Base-by-base conservation (phyloP, 2,329 filamentous ascomycete species). In the Pseudogymnoascus verrucosus region DNA sequence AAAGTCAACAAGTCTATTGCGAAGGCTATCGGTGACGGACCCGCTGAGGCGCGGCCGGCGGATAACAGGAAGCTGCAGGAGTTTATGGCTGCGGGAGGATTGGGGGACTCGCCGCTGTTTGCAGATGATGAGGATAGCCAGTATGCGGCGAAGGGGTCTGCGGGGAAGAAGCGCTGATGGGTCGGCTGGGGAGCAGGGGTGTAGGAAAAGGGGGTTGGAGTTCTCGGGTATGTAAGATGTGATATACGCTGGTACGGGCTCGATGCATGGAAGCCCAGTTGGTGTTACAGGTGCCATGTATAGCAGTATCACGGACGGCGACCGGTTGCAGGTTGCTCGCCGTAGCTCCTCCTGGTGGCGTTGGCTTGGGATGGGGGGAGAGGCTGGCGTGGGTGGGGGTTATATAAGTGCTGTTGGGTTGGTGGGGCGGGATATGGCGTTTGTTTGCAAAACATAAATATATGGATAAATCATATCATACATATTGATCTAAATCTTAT, bases 61-160 rank as follows among this genome's bases (percentile, higher is more conserved):
- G 83, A 85, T 34, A 79, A 87, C 65, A 82, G 91, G 63, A 82
- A 85, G 34, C 82, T 90, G 0, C 79, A 83, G 4, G 91, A 95
- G 70, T 98, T 97, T 69, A 88, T 91, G 74, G 84, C 88, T 66
- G 83, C 96, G 79, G 93, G 93, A 40, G 91, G 91, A 14, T 90
- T 89, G 70, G 93, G 92, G 4, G 93, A 98, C 71, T 86, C 91
- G 74, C 79, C 83, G 47, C 80, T 97, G 12, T 97, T 87, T 73
- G 84, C 83, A 8, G 79, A 90, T 60, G 88, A 90, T 62, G 74
- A 73, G 23, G 75, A 71, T 39, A 84, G 80, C 69, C 76, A 80
- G 64, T 85, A 85, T 69, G 34, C 19, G 6, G 11, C 19, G 5
- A 61, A 42, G 23, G 34, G 39, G 0, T n/a, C 31, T 2, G 57